These are phyloP conservation scores for Echites panduratus DNA, from an alignment of 257 asterid genomes.

Conservation along the genomic window DNA sequence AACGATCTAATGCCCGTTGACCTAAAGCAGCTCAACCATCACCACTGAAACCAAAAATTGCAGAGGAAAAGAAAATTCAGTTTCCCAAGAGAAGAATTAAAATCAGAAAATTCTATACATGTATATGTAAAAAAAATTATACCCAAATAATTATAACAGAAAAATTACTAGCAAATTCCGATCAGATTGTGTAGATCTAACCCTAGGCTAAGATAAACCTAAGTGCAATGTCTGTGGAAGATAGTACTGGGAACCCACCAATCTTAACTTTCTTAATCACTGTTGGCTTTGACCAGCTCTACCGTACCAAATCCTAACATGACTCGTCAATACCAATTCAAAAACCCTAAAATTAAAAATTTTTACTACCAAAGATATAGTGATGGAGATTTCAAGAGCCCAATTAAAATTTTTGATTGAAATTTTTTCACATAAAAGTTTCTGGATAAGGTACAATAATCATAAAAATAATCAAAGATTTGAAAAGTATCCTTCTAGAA, in stretches of 20 bases:
- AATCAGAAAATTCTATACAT: neutral
- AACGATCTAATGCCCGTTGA: conserved; percentile 19
- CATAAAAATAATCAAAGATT: neutral
- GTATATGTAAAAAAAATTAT: neutral
- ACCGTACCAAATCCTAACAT: conserved; percentile 2
- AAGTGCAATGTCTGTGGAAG: conserved; percentile 3
- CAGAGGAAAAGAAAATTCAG: neutral
- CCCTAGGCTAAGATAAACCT: conserved; percentile 10
- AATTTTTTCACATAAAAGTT: neutral
- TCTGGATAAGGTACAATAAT: conserved; percentile 11
- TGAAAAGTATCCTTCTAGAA: neutral
- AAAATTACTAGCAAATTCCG: neutral
- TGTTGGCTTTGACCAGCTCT: conserved; percentile 14
- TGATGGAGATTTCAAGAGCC: neutral
- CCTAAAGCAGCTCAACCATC: conserved; percentile 23
- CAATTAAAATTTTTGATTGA: neutral
- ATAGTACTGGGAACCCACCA: conserved; percentile 13
- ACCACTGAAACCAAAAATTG: conserved; percentile 22
- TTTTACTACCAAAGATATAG: neutral
- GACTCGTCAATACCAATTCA: neutral
- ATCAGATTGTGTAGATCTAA: conserved; percentile 19
- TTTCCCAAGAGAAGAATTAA: neutral
- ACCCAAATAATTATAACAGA: neutral
- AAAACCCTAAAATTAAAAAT: conserved; percentile 7
- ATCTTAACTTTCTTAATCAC: neutral